Evolutionary conservation across 2,329 filamentous ascomycete species (phyloP), one percentile per base, ranked within the genome.

Genomic region (Diaporthe helianthi): DNA sequence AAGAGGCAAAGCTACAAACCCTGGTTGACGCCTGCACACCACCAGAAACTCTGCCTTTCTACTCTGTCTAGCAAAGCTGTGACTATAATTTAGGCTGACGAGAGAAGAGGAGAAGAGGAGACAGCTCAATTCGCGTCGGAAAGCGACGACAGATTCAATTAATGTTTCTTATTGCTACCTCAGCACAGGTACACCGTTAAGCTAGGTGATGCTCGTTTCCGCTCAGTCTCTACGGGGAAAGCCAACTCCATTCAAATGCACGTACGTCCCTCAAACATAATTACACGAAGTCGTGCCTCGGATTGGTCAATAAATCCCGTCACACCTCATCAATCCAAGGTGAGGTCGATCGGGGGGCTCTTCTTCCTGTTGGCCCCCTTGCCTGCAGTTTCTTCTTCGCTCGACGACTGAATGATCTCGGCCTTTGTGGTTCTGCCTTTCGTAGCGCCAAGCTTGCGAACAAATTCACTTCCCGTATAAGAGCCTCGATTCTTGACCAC

Each of bases 291-390:
- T 51, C 8, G 8, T 31, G 4, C 2, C 22, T 33, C 38, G 49
- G n/a, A 12, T 29, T n/a, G 9, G 19, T 19, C 19, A 33, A n/a
- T n/a, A n/a, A n/a, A n/a, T n/a, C 52, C 33, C 17, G 13, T 22
- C 7, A 33, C 3, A 46, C 31, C 9, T 22, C 6, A 22, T 24
- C 63, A 58, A 24, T 71, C 68, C n/a, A 26, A 22, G 26, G 67
- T 71, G 61, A 69, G 66, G 24, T 67, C 63, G n/a, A 69, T 71
- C n/a, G 54, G 55, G 17, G 41, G 63, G 29, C 49, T 46, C 9
- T 38, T 63, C 33, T 51, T 54, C 44, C n/a, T 47, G 4, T 10
- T 47, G 38, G 3, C 47, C 17, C n/a, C 15, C 26, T 47, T 53
- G 4, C 17, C 51, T 13, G 53, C 44, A 31, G 31, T 36, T 10